Conservation (phyloP, 73 alveolate species). For the Paramecium pentaurelia region DNA sequence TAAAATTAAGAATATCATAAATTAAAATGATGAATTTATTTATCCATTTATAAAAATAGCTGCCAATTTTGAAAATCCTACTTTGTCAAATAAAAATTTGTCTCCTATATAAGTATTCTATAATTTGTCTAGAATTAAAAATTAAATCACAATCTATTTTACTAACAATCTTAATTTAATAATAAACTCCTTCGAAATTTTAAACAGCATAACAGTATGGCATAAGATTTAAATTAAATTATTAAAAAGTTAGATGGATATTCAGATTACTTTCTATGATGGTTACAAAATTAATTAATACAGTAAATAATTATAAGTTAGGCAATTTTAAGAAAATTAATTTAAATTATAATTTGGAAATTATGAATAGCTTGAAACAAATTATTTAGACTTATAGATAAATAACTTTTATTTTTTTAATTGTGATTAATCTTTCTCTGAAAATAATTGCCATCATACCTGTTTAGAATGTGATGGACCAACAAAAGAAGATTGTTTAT, state of each 20-base stretch:
- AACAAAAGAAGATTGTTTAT: background rate
- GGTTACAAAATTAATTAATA: background rate
- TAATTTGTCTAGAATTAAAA: background rate
- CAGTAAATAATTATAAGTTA: background rate
- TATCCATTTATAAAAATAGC: background rate
- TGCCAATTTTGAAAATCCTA: background rate
- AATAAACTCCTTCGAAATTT: background rate
- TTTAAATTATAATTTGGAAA: background rate
- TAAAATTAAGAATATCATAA: background rate
- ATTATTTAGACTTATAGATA: background rate
- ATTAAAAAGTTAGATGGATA: background rate
- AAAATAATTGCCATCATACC: background rate
- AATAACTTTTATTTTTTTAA: background rate
- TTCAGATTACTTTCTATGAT: background rate
- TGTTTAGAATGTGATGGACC: background rate
- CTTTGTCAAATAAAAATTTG: background rate
- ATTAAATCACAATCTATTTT: background rate
- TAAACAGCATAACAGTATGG: background rate
- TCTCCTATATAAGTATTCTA: background rate
- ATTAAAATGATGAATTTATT: background rate
- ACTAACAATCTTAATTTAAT: background rate
- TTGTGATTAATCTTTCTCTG: background rate
- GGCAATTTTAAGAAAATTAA: background rate
- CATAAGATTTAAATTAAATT: background rate
- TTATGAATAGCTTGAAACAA: background rate